Percentiles rank a stretch among this genome's conserved stretches.
Conservation (phyloP, 148 eudicot species). For the Fagopyrum homotropicum region DNA sequence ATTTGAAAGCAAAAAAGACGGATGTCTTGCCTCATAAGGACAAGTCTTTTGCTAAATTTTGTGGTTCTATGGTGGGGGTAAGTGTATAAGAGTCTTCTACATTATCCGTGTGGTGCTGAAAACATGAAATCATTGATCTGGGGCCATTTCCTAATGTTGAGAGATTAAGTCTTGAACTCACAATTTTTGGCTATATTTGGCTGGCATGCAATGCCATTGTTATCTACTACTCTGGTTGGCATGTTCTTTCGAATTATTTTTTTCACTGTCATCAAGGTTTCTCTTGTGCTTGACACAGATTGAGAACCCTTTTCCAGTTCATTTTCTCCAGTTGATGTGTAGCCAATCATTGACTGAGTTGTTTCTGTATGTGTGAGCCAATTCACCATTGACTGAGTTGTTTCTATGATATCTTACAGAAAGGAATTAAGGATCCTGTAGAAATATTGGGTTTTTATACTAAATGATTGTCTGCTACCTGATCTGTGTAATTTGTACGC, state of each 20-base stretch:
- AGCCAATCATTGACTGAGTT: too few relatives aligned
- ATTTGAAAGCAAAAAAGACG: too few relatives aligned
- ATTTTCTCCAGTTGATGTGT: too few relatives aligned
- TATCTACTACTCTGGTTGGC: neutral
- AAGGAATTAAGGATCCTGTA: too few relatives aligned
- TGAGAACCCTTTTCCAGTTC: conserved; percentile 14
- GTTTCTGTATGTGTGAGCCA: too few relatives aligned
- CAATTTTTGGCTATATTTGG: neutral
- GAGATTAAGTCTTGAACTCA: neutral
- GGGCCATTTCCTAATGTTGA: neutral
- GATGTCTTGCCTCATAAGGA: neutral
- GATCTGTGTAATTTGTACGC: too few relatives aligned
- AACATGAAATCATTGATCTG: neutral
- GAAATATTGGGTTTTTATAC: too few relatives aligned
- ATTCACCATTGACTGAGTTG: too few relatives aligned
- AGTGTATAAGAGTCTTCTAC: neutral
- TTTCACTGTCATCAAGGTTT: neutral
- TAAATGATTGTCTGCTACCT: too few relatives aligned
- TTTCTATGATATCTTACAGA: too few relatives aligned
- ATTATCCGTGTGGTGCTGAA: neutral
- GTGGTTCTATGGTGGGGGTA: neutral
- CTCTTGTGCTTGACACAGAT: conserved; percentile 35
- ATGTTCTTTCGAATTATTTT: neutral
- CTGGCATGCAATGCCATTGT: neutral
- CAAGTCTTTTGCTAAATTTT: neutral